Conservation (phyloP, 1,284 basidiomycete genomes). For the Marasmius tenuissimus region DNA sequence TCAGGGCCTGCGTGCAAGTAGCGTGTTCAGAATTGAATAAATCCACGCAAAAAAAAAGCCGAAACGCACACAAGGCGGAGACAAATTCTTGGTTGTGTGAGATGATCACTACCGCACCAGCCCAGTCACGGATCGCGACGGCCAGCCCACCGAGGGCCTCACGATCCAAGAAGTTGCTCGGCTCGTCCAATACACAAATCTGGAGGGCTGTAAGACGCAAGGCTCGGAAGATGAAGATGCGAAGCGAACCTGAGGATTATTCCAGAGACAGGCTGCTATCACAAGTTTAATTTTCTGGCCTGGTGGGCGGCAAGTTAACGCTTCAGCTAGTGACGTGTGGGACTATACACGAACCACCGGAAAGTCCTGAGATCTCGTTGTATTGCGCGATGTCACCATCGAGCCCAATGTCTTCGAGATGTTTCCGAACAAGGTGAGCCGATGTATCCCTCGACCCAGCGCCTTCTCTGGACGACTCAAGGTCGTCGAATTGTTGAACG, state of each 20-base stretch:
- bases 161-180: slow-evolving; percentile 96
- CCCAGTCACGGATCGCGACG: slow-evolving; percentile 96
- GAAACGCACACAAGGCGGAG: slow-evolving; percentile 73
- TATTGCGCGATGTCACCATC: slow-evolving; percentile 98
- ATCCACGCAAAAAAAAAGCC: slow-evolving; percentile 5
- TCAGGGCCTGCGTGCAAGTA: slow-evolving; percentile 58
- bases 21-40: slow-evolving; percentile 13
- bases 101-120: slow-evolving; percentile 95
- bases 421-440: slow-evolving; percentile 80
- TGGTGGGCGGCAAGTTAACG: slow-evolving; percentile 22
- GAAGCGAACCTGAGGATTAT: slow-evolving; percentile 78
- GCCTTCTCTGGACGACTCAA: slow-evolving; percentile 93
- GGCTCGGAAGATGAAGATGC: background rate
- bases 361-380: slow-evolving; percentile 91
- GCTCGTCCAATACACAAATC: slow-evolving; percentile 87
- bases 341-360: slow-evolving; percentile 59
- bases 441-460: slow-evolving; percentile 87
- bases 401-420: slow-evolving; percentile 92
- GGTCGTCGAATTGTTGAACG: slow-evolving; percentile 95
- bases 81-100: slow-evolving; percentile 96
- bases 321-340: slow-evolving; percentile 17
- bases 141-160: slow-evolving; percentile 91
- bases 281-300: slow-evolving; percentile 98
- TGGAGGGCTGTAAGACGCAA: slow-evolving; percentile 19
- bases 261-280: slow-evolving; percentile 93